Evolutionary conservation across 2,329 filamentous ascomycete species (phyloP).

Genomic region (Clarireedia sp.): DNA sequence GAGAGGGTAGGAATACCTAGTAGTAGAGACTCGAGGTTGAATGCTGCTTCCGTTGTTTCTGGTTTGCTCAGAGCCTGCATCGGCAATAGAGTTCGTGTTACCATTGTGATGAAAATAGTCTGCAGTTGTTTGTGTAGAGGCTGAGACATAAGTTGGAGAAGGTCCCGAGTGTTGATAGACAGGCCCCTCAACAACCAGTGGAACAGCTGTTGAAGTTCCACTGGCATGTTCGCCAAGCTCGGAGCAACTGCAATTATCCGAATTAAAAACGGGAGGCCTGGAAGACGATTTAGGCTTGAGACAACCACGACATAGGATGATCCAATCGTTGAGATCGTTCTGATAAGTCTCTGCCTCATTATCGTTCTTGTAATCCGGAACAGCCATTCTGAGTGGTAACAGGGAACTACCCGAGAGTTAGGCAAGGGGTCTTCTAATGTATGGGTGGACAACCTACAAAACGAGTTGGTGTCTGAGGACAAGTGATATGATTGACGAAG

Average conservation of each 20-base stretch:
- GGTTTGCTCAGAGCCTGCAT: background rate
- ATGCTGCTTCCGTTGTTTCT: background rate
- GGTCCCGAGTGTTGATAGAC: background rate
- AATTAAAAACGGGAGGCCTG: slow-evolving; percentile 21
- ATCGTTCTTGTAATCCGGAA: slow-evolving; percentile 12
- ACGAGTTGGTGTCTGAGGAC: slow-evolving; percentile 9
- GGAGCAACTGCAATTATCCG: slow-evolving; percentile 23
- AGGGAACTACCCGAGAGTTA: slow-evolving; percentile 6
- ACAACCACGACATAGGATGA: slow-evolving; percentile 16
- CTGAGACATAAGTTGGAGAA: background rate
- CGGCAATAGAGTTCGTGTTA: background rate
- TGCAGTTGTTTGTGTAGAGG: background rate
- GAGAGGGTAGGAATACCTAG: background rate
- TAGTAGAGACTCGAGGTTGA: background rate
- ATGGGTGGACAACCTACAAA: slow-evolving; percentile 10
- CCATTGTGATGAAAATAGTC: background rate
- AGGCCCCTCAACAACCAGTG: slow-evolving; percentile 11
- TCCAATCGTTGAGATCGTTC: slow-evolving; percentile 16
- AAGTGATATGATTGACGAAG: slow-evolving; percentile 16
- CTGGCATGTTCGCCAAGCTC: slow-evolving; percentile 11
- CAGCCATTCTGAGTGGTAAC: slow-evolving; percentile 3
- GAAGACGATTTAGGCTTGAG: slow-evolving; percentile 19
- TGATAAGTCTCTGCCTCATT: slow-evolving; percentile 7
- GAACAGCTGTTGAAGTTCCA: background rate
- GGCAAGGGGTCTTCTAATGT: slow-evolving; percentile 1